Evolutionary conservation across 2,329 filamentous ascomycete genomes (phyloP), one percentile per base, ranked within the genome.

Genomic region (Clarireedia monteithiana): DNA sequence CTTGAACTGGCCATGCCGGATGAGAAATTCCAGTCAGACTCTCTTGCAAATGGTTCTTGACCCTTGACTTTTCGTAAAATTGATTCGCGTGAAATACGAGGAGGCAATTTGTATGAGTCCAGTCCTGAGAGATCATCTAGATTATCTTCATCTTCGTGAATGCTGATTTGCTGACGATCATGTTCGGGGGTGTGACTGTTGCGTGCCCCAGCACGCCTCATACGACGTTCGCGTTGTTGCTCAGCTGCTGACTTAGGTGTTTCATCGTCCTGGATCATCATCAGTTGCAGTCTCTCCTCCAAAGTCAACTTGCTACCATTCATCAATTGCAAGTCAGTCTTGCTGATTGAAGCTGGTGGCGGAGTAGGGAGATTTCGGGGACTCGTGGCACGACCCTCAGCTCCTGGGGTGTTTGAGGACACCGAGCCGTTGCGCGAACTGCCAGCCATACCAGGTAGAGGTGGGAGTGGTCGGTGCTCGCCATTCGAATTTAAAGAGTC

Each of bases 51-150:
- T 48, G 71, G 63, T 58, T 77, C 65, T 44, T 74, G 62, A 48
- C 79, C 89, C 68, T 94, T 89, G 55, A 96, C 86, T 60, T 92
- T 90, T 53, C 89, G 85, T 64, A 97, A 76, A 63, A 97, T 97
- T 0, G 91, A 96, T 69, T 97, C 94, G 39, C 92, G 83, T 7
- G 92, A 96, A 67, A 97, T 95, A 54, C 86, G 86, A 10, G 88
- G 79, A 17, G 84, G 89, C 14, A 86, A 73, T 61, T 86, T 78
- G 63, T 86, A 86, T 57, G 85, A 59, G 65, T 80, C 76, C 56
- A 85, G 70, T 10, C 78, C 73, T 53, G 80, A 79, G 63, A 85
- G 70, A 55, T 87, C 83, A 47, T 80, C 82, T 45, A 84, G 67
- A 2, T 78, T 77, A 54, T 84, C 80, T 20, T 84, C 82, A 44